These are phyloP conservation scores for Tremella fuciformis DNA, from an alignment of 768 basidiomycete species.

Conservation along the genomic window DNA sequence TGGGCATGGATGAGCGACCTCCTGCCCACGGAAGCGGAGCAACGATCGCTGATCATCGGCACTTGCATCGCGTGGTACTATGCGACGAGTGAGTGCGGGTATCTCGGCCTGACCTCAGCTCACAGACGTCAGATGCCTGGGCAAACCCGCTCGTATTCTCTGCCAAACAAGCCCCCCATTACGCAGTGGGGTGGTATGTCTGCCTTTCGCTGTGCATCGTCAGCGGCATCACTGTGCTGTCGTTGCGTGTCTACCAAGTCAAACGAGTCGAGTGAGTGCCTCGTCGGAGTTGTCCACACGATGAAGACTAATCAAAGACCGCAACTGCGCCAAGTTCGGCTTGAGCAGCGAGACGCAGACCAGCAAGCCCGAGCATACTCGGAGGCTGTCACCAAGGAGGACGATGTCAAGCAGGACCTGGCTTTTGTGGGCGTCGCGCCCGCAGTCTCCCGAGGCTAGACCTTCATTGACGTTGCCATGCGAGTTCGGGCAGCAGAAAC, in stretches of 20 bases:
- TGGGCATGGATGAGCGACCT: constrained; percentile 46
- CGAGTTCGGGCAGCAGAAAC: too few relatives aligned
- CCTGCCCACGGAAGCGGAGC: constrained; percentile 42
- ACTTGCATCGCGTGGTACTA: constrained; percentile 42
- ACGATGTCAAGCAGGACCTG: too few relatives aligned
- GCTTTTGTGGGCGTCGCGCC: too few relatives aligned
- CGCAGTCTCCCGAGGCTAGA: too few relatives aligned
- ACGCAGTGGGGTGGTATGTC: constrained; percentile 37
- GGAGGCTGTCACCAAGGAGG: too few relatives aligned
- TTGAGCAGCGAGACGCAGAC: too few relatives aligned
- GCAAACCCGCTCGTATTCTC: constrained; percentile 44
- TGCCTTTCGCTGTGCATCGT: constrained; percentile 38
- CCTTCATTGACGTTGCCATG: too few relatives aligned
- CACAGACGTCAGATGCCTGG: constrained; percentile 28
- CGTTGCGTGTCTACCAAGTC: constrained; percentile 35
- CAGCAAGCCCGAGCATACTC: too few relatives aligned
- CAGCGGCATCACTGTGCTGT: constrained; percentile 32
- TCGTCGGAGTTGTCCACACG: too few relatives aligned
- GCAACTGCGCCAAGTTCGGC: too few relatives aligned
- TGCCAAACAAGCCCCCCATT: constrained; percentile 40
- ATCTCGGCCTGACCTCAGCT: too few relatives aligned
- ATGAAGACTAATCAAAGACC: too few relatives aligned
- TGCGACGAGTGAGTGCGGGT: constrained; percentile 8
- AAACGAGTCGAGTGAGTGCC: constrained; percentile 29
- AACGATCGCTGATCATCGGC: constrained; percentile 41